Evolutionary conservation across 1,139 yeast species (phyloP), one percentile per base, ranked within the genome.

Genomic region (Pichia sp.): DNA sequence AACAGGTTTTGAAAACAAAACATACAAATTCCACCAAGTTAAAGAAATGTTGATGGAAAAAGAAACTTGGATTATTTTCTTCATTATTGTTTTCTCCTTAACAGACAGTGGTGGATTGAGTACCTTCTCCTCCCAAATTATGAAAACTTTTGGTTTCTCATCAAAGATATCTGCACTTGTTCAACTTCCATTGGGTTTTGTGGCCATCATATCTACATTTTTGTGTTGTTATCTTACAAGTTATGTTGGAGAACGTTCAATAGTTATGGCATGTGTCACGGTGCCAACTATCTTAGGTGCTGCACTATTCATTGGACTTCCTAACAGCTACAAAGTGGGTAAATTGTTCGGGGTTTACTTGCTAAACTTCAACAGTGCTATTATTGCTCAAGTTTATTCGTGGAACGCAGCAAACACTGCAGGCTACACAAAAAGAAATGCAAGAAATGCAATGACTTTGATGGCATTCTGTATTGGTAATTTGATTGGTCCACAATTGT

Each of bases 381-480:
- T 55, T 23, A 50, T 59, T n/a, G 58, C 62, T 6, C 44, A 81
- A 82, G 61, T 68, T 7, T 67, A 70, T 50, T 70, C 79, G 6
- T 67, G 71, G 53, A 67, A 77, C 52, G 70, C 81, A 15, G 71
- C 79, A 5, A 85, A 85, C 63, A 79, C 82, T 6, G 84, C 90
- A 2, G 93, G 92, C n/a, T 57, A 59, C 52, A 61, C 67, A 26
- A 64, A 63, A 49, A 64, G 62, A 53, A 54, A 79, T 47, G 79
- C 83, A 8, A 78, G 80, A 36, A 83, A 79, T 66, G 86, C 87
- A 1, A 66, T 81, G 45, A 76, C 78, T 44, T 75, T 85, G 68
- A 72, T 85, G 49, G 65, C 59, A 0, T 84, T 81, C 64, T 81
- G 87, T 61, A 78, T 80, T 31, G 90, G 95, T 16, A 78, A 77